Base-by-base conservation (phyloP, 257 asterid species). In the Osmanthus fragrans region DNA sequence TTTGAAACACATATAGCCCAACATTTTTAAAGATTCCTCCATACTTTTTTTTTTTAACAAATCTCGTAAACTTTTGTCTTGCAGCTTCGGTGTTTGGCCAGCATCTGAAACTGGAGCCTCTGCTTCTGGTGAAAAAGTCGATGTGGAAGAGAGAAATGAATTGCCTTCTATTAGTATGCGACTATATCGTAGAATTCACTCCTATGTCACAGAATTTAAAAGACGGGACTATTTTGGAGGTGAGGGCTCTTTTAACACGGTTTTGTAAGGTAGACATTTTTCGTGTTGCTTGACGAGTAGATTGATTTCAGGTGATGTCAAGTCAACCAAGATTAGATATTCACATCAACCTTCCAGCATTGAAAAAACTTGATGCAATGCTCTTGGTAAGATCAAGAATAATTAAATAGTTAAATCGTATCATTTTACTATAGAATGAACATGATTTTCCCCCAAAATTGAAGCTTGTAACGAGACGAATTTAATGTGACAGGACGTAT, bases 61-160 rank as follows among this genome's bases (percentile, higher is more conserved):
- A 25, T 51, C 51, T 77, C 37, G 21, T 11, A 40, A 47, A 66
- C 34, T 34, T 25, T 19, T 78, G 76, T 67, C 73, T 72, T 81
- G 89, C 93, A 93, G 98, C 96, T 73, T 89, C 99, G 9, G 84
- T 92, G 64, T 96, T 90, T 82, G 97, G 97, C 8, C 96, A 90
- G 32, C 95, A 90, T 37, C 91, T 85, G 79, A 90, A 87, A 80
- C 77, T 96, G 76, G 96, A 93, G 85, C 97, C 97, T 60, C 72
- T 94, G 82, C 86, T 81, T 73, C 76, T 63, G 18, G 97, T 92
- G 21, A 92, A 88, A 85, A 91, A 87, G 75, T 23, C 80, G 79
- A 92, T 88, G 94, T 94, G 97, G 98, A 91, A 84, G 79, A 88
- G 96, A 86, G 98, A 92, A 85, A 94, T 92, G 97, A 88, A 87